Base-by-base conservation (phyloP, 139 green algal species). In the Volvox reticuliferus region DNA sequence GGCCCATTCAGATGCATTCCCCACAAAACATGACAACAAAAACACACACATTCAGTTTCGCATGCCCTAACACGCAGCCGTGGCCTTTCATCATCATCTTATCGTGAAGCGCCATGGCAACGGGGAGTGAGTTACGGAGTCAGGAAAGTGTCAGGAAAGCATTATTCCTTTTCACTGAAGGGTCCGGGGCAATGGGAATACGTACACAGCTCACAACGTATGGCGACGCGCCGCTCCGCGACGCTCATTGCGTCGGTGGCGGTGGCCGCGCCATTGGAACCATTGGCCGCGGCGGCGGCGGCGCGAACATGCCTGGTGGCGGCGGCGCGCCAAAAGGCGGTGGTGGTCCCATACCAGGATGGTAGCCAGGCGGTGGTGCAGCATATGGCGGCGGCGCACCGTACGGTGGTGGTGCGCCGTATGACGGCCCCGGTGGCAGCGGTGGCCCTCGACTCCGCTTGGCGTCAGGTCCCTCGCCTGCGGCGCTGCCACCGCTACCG, bases 361-460 rank as follows among this genome's bases (percentile, higher is more conserved):
- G 63, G 20, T 88, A 88, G 14, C 82, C 82, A 26, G 82, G 82
- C 82, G 50, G 86, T 61, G 86, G 85, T 28, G 65, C 65, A 12
- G 50, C 75, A 35, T 81, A 81, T 24, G 35, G 68, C 68, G 65
- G 65, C 65, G 65, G 65, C 19, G 44, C 71, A 12, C 71, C 69
- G 85, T 83, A 89, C 79, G 26, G 32, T 30, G 62, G 89, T 19
- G 61, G 81, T 3, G 68, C 80, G 55, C 63, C 80, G 63, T 82
- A 81, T 26, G 13, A 17, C 14, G 67, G 83, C 33, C 69, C 69
- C 33, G 84, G 68, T 44, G 69, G 82, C 32, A 24, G 28, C 44
- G n/a, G 61, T 22, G 83, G 71, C 1, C 71, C 71, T 0, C 82
- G 90, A 50, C 77, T 68, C 35, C 90, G 89, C 88, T 93, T 95